Base-by-base conservation (phyloP, 257 asterid genomes). In the Avicennia marina region DNA sequence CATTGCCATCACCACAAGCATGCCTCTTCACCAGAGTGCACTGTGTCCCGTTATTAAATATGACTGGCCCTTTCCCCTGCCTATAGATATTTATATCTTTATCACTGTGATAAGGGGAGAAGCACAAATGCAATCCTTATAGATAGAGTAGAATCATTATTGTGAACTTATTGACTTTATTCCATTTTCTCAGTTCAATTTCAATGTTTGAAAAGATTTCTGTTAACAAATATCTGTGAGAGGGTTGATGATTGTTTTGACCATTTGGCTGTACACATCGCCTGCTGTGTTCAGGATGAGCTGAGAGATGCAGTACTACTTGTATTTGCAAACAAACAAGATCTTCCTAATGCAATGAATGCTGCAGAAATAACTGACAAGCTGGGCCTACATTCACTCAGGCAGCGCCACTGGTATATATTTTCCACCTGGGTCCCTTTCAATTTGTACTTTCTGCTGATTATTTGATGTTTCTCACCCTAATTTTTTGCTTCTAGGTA, bases 301-400 rank as follows among this genome's bases (percentile, higher is more conserved):
- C 84, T 90, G 65, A 81, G 95, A 33, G 95, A 89, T 78, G 94
- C 95, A 6, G 97, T 89, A 51, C 47, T 89, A 44, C 97, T 90
- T 60, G 96, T 90, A 33, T 90, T 86, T 74, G 97, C 97, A 21
- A 90, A 86, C 90, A 89, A 86, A 64, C 97, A 90, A 71, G 96
- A 90, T 90, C 97, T 90, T 62, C 97, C 97, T 21, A 90, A 86
- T 80, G 97, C 97, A 62, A 86, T 86, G 97, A 84, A 84, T 68
- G 95, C 96, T 78, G 95, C 97, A 60, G 97, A 90, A 72, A 90
- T 90, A 56, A 90, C 96, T 53, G 95, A 90, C 75, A 86, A 90
- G 83, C 96, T 90, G 52, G 97, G 97, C 57, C 85, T 90, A 57
- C 95, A 86, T 77, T 86, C 97, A n/a, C 97, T 89, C 81, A 70